These are phyloP conservation scores for Fusarium sulawesiense DNA, from an alignment of 2,329 filamentous ascomycete genomes.

Conservation along the genomic window DNA sequence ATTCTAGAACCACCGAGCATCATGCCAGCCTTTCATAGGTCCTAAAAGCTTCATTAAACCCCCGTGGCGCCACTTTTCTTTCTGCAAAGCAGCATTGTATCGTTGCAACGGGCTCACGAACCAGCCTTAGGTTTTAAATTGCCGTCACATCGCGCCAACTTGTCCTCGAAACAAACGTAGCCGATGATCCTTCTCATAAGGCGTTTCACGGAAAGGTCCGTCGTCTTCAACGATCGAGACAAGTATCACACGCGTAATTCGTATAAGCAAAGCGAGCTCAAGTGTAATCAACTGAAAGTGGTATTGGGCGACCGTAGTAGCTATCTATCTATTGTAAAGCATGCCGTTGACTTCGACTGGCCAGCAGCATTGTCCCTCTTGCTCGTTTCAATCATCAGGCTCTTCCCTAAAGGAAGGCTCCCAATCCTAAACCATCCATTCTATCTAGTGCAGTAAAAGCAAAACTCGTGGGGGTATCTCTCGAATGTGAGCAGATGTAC, in stretches of 20 bases:
- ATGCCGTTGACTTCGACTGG: constrained; percentile 42
- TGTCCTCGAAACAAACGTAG: constrained; percentile 40
- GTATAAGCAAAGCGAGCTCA: not conserved
- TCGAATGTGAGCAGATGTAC: constrained; percentile 45
- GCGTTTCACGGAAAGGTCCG: constrained; percentile 31
- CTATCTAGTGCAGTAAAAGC: constrained; percentile 43
- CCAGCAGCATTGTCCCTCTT: constrained; percentile 47
- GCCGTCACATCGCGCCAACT: constrained; percentile 36
- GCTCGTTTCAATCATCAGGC: constrained; percentile 47
- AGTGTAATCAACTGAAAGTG: constrained; percentile 27
- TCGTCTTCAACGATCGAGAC: not conserved
- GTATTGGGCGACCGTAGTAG: constrained; percentile 42
- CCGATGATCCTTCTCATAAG: constrained; percentile 31
- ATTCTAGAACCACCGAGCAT: constrained; percentile 35
- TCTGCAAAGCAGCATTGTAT: constrained; percentile 38
- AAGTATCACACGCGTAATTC: not conserved
- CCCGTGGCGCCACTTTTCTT: constrained; percentile 37
- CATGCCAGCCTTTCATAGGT: constrained; percentile 14
- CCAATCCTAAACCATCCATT: constrained; percentile 40
- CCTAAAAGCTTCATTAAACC: constrained; percentile 7
- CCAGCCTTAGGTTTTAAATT: constrained; percentile 37
- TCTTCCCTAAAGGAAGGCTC: constrained; percentile 36
- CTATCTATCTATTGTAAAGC: constrained; percentile 45
- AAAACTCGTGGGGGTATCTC: constrained; percentile 46
- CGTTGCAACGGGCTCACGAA: constrained; percentile 30